Evolutionary conservation across 352 stramenopile species (phyloP).

Genomic region (Elongisporangium anandrum): DNA sequence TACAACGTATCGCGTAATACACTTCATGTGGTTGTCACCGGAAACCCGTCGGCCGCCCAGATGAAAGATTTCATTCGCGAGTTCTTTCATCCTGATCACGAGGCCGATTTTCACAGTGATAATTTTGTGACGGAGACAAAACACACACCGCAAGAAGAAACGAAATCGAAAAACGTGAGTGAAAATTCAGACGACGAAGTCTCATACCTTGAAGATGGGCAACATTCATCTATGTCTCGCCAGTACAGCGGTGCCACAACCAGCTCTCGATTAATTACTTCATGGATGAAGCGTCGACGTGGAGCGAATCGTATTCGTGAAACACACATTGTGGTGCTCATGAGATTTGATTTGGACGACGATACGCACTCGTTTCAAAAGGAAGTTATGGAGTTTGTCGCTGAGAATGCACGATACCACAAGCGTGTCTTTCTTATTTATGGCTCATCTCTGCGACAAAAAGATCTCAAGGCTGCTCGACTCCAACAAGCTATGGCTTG

Average conservation of each 20-base stretch:
- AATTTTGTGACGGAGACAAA: slow-evolving; percentile 2
- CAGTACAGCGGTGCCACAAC: background rate
- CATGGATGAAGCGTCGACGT: slow-evolving; percentile 44
- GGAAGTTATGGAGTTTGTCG: slow-evolving; percentile 64
- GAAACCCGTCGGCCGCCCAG: slow-evolving; percentile 72
- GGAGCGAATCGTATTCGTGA: slow-evolving; percentile 48
- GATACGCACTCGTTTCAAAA: slow-evolving; percentile 45
- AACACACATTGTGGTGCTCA: slow-evolving; percentile 76
- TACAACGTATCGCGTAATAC: slow-evolving; percentile 70
- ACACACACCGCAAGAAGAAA: slow-evolving; percentile 13
- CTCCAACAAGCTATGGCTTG: slow-evolving; percentile 66
- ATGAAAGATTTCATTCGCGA: slow-evolving; percentile 86
- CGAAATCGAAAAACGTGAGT: slow-evolving; percentile 2
- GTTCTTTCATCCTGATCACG: slow-evolving; percentile 86
- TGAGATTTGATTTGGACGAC: slow-evolving; percentile 63
- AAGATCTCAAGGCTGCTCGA: slow-evolving; percentile 54
- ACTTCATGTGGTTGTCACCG: slow-evolving; percentile 81
- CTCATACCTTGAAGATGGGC: slow-evolving; percentile 8
- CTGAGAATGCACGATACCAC: slow-evolving; percentile 60
- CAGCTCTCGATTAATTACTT: background rate
- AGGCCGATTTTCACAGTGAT: slow-evolving; percentile 18
- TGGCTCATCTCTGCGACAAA: slow-evolving; percentile 52
- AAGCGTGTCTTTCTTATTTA: slow-evolving; percentile 82
- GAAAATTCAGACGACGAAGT: background rate
- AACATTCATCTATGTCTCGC: background rate